Evolutionary conservation across 169 alveolate genomes (phyloP).

Genomic region (Eimeria mitis): DNA sequence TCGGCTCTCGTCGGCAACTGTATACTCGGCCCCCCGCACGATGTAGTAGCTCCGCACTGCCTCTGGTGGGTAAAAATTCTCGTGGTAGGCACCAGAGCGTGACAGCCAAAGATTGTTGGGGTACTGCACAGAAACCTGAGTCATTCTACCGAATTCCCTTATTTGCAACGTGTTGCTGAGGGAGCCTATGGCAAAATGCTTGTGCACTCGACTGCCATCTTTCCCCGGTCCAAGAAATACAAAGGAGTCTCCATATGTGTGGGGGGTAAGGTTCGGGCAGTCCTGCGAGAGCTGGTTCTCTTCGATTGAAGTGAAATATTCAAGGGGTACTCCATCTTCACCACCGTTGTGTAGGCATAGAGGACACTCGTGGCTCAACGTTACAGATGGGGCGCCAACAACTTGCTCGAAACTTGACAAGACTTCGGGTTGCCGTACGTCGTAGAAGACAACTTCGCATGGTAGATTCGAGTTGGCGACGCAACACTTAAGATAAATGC

Average conservation of each 20-base stretch:
- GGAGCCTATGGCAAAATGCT: constrained; percentile 58
- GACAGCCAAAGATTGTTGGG: constrained; percentile 72
- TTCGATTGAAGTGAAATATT: constrained; percentile 58
- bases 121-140: constrained; percentile 67
- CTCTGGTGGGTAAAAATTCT: constrained; percentile 55
- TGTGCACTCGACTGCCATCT: constrained; percentile 55
- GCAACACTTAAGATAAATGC: constrained; percentile 36
- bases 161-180: constrained; percentile 64
- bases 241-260: constrained; percentile 55
- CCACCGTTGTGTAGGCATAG: constrained; percentile 57
- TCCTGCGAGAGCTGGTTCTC: constrained; percentile 32
- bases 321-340: constrained; percentile 63
- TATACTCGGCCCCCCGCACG: constrained; percentile 73
- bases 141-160: constrained; percentile 44
- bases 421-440: constrained; percentile 9
- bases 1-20: constrained; percentile 41
- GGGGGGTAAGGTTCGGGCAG: constrained; percentile 52
- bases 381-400: constrained; percentile 47
- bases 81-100: constrained; percentile 68
- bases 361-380: constrained; percentile 56
- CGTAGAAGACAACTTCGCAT: constrained; percentile 68
- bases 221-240: constrained; percentile 67
- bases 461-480: constrained; percentile 57
- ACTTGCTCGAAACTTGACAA: constrained; percentile 19
- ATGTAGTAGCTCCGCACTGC: constrained; percentile 61